Evolutionary conservation across 768 basidiomycete genomes (phyloP).

Genomic region (Lactarius quietus): DNA sequence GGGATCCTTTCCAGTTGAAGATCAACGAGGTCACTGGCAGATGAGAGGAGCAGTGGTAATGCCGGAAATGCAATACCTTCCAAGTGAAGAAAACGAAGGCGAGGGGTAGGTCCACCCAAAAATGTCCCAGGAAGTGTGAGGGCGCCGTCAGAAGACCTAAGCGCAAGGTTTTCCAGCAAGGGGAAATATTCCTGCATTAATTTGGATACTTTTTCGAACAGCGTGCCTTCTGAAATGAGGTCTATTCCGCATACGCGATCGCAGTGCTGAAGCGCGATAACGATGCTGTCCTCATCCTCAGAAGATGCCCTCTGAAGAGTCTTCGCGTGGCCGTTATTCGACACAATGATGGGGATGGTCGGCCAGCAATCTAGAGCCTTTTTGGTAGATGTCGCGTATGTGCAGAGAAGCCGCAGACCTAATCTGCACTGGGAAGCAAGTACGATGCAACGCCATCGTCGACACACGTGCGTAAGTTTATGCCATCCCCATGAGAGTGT

Average conservation of each 20-base stretch:
- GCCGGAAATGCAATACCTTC: background rate
- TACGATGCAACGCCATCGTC: slow-evolving; percentile 2
- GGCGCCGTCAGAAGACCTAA: background rate
- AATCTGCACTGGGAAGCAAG: slow-evolving; percentile 6
- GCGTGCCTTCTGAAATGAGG: background rate
- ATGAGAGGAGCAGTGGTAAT: background rate
- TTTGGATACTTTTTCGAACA: background rate
- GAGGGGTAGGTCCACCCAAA: background rate
- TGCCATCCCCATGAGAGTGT: slow-evolving; percentile 3
- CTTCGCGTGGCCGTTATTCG: background rate
- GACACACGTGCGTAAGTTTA: slow-evolving; percentile 4
- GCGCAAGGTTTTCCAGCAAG: background rate
- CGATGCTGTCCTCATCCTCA: slow-evolving; percentile 3
- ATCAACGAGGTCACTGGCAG: background rate
- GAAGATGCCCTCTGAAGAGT: background rate
- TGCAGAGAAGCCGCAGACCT: slow-evolving; percentile 11
- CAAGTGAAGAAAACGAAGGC: background rate
- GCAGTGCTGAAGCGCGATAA: slow-evolving; percentile 1
- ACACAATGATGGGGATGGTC: background rate
- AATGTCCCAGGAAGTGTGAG: background rate
- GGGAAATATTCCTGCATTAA: background rate
- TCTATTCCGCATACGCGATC: slow-evolving; percentile 7
- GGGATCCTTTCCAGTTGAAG: slow-evolving; percentile 7
- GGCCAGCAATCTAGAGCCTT: slow-evolving; percentile 8
- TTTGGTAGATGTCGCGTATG: background rate